Conservation (phyloP, 2,329 filamentous ascomycete species). For the Dactylellina parvicollis region DNA sequence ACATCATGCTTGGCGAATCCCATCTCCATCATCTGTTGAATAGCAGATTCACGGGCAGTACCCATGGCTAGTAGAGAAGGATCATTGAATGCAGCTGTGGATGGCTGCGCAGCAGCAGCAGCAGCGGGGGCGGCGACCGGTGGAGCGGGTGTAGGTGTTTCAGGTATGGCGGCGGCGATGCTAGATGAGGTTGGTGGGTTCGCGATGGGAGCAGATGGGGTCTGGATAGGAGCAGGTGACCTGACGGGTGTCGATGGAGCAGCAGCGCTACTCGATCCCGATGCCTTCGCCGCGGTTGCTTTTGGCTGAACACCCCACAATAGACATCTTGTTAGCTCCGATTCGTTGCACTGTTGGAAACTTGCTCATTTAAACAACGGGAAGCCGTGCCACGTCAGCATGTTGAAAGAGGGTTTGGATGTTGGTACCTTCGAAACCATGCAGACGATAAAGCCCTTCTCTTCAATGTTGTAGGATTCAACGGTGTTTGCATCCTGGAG, state of each 20-base stretch:
- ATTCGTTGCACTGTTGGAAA: slow-evolving; percentile 31
- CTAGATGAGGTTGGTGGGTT: slow-evolving; percentile 64
- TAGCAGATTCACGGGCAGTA: slow-evolving; percentile 79
- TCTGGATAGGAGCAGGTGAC: slow-evolving; percentile 66
- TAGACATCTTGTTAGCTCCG: slow-evolving; percentile 56
- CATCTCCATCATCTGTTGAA: slow-evolving; percentile 96
- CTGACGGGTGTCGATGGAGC: slow-evolving; percentile 72
- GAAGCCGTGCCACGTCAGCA: slow-evolving; percentile 36
- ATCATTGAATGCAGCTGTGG: slow-evolving; percentile 71
- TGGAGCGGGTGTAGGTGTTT: slow-evolving; percentile 68
- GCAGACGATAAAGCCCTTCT: slow-evolving; percentile 99
- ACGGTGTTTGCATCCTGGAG: slow-evolving; percentile 97
- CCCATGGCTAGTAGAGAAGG: slow-evolving; percentile 88
- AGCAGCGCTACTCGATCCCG: slow-evolving; percentile 71
- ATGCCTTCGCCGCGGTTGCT: slow-evolving; percentile 67
- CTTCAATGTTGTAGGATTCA: slow-evolving; percentile 96
- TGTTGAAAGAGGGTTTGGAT: not conserved
- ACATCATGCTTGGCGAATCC: slow-evolving; percentile 90
- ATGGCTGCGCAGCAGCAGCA: slow-evolving; percentile 63
- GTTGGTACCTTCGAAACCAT: slow-evolving; percentile 89
- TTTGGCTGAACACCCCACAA: slow-evolving; percentile 71
- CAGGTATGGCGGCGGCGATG: slow-evolving; percentile 63
- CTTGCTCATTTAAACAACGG: not conserved
- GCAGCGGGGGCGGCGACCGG: too few relatives aligned
- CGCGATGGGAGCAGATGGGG: slow-evolving; percentile 65